Base-by-base conservation (phyloP, 164 flowering plant species). In the Tetrastigma voinierianum region DNA sequence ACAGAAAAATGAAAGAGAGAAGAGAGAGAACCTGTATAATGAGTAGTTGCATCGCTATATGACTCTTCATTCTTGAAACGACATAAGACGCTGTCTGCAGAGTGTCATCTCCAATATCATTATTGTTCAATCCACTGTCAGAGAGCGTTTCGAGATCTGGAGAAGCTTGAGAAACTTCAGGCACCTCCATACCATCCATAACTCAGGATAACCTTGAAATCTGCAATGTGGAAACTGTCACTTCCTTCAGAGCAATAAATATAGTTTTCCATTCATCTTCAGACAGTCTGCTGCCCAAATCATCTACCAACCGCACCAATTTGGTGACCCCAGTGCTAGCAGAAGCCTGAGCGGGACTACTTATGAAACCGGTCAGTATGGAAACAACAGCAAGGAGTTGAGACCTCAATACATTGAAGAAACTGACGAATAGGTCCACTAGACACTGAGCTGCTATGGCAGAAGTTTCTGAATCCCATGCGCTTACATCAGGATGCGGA, bases 241-340 rank as follows among this genome's bases (percentile, higher is more conserved):
- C 84, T 66, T 85, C 95, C 70, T 87, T 86, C 74, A 96, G 70
- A 59, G 85, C 80, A 49, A 83, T 17, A 72, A 88, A 85, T 11
- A 96, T 77, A 46, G 60, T 83, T 62, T 66, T 73, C 99, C 99
- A 96, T 62, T 96, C 99, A 49, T 90, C 83, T 70, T 93, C 91
- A 1, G 82, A 81, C 68, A 93, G 75, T 46, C 62, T 83, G 77
- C 74, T 68, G 18, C 93, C 84, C 67, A 93, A 63, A 40, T 86
- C 89, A 64, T 77, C 77, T 6, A 86, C 78, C 77, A 96, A 78
- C 49, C 79, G 89, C 72, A 83, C 62, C 70, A 96, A 67, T 60
- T 95, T 89, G 69, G 93, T 80, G 53, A 91, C 87, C 14, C 97
- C 99, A 40, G 83, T 79, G 70, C 84, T 84, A 58, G 98, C 87